Evolutionary conservation across 192 early-diverging fungal species (phyloP), one percentile per base, ranked within the genome.

Genomic region (Coemansia sp.): DNA sequence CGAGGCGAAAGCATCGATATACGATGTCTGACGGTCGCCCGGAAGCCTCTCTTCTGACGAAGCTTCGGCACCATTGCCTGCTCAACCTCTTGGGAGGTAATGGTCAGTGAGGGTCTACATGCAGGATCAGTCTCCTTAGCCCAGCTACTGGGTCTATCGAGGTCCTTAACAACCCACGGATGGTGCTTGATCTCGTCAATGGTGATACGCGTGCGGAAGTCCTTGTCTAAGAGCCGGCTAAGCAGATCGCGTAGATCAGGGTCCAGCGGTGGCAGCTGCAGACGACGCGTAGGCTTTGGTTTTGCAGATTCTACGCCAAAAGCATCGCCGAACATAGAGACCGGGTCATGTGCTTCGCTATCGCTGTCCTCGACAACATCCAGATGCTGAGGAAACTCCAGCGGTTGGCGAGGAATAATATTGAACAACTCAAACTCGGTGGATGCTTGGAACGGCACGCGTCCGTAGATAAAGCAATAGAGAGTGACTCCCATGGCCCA

Each of bases 401-500:
- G 81, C 73, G 83, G 84, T 55, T 89, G 77, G 21, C 81, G 86
- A 41, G 91, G 88, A 34, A 97, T 98, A 22, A 94, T 85, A 72
- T 92, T 89, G 74, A 97, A 97, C 56, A 97, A 78, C 76, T 98
- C 97, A 82, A 93, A 96, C 79, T 98, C 97, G 25, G 90, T 95
- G 22, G 93, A 87, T 7, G 94, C 97, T 19, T 88, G 87, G 73
- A 98, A 98, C 14, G 97, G 97, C 54, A 94, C 92, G 31, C 83
- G 78, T 8, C 97, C 97, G 76, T 89, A 97, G 6, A 96, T 80
- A 44, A 98, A 82, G 67, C 95, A 97, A 78, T 94, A 98, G 16
- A 98, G 83, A 9, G 94, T 97, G 23, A 97, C 95, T 1, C 97
- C 97, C 59, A 97, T 83, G 30, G 97, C 97, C 97, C 97, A 98